Conservation (phyloP, 2,329 filamentous ascomycete genomes). For the Biscogniauxia mediterranea region DNA sequence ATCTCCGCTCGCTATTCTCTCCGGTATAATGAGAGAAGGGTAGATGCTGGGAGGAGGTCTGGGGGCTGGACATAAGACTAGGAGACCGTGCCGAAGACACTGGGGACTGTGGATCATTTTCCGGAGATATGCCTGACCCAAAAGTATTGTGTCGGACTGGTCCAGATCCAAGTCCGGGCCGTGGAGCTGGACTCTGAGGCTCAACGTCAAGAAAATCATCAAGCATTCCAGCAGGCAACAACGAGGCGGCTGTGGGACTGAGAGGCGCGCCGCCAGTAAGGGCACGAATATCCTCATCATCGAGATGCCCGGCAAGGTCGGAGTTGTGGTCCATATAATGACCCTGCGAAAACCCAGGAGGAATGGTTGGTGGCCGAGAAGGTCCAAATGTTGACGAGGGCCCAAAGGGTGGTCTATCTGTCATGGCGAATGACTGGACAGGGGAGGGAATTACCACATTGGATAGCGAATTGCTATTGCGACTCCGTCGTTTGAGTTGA, state of each 20-base stretch:
- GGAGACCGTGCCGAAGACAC: slow-evolving; percentile 56
- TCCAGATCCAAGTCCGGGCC: slow-evolving; percentile 25
- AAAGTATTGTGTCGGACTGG: slow-evolving; percentile 36
- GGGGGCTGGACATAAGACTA: slow-evolving; percentile 60
- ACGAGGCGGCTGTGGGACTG: slow-evolving; percentile 71
- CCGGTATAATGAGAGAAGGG: slow-evolving; percentile 49
- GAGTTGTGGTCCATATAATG: slow-evolving; percentile 51
- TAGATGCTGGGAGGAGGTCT: slow-evolving; percentile 57
- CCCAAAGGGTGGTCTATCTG: slow-evolving; percentile 32
- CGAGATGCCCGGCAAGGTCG: slow-evolving; percentile 45
- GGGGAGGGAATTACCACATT: slow-evolving; percentile 42
- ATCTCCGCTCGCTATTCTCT: slow-evolving; percentile 46
- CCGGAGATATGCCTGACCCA: slow-evolving; percentile 34
- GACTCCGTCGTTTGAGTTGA: slow-evolving; percentile 48
- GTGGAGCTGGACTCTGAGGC: slow-evolving; percentile 42
- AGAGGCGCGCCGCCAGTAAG: slow-evolving; percentile 66
- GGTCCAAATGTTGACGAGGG: slow-evolving; percentile 29
- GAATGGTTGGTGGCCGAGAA: slow-evolving; percentile 37
- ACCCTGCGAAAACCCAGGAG: slow-evolving; percentile 50
- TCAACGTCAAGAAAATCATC: slow-evolving; percentile 63
- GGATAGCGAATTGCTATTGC: slow-evolving; percentile 47
- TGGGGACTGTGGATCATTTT: slow-evolving; percentile 57
- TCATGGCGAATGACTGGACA: slow-evolving; percentile 38
- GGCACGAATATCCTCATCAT: slow-evolving; percentile 61
- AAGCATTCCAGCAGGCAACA: slow-evolving; percentile 67